Percentiles rank a stretch among this genome's conserved stretches.
Evolutionary conservation across 2,329 filamentous ascomycete genomes (phyloP).

Genomic region (Aspergillus sp.): DNA sequence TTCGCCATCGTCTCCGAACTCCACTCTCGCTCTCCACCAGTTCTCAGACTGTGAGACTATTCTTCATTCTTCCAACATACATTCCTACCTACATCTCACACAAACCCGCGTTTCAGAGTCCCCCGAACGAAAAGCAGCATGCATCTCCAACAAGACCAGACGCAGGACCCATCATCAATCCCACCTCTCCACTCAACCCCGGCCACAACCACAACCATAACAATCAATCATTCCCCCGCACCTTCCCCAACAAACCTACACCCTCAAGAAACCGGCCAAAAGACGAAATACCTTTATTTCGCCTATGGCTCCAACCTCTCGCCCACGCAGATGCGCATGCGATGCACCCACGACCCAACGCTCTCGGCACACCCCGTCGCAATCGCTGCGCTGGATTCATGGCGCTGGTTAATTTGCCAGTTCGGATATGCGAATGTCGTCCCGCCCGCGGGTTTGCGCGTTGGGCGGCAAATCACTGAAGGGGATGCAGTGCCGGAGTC

Average conservation of each 20-base stretch:
- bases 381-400: slow-evolving; percentile 38
- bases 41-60: neutral
- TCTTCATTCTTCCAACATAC: neutral
- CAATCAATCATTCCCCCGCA: neutral
- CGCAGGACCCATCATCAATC: neutral
- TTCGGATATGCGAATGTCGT: slow-evolving; percentile 45
- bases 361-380: slow-evolving; percentile 38
- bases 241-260: neutral
- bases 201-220: neutral
- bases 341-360: slow-evolving; percentile 33
- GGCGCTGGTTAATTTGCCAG: slow-evolving; percentile 45
- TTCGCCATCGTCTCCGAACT: neutral
- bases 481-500: slow-evolving; percentile 19
- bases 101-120: neutral
- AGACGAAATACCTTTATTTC: slow-evolving; percentile 39
- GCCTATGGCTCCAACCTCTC: slow-evolving; percentile 48
- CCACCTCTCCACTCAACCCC: neutral
- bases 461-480: slow-evolving; percentile 18
- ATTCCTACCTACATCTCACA: neutral
- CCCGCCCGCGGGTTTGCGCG: slow-evolving; percentile 24
- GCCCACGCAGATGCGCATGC: slow-evolving; percentile 39
- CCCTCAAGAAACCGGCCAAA: slow-evolving; percentile 10
- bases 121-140: slow-evolving; percentile 1
- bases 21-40: neutral
- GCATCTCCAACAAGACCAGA: slow-evolving; percentile 8